A percentile compares a stretch with the other conserved stretches of the same genome.
phyloP scores from a whole-genome alignment of 768 basidiomycete species.

The Phylloporus arenicola region DNA sequence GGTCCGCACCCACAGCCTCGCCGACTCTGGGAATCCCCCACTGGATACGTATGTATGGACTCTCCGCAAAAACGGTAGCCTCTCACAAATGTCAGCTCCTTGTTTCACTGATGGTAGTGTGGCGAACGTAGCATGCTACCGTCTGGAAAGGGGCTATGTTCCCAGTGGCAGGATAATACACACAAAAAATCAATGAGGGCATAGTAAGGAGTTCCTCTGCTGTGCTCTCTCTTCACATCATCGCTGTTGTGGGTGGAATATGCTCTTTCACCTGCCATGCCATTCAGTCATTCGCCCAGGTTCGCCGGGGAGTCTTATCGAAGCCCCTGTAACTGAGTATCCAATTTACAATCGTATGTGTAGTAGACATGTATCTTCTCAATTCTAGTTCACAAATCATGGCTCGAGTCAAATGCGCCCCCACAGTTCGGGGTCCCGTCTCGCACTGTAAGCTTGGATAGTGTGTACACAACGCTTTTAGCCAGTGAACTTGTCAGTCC shows the following conservation, averaged over 20 bases:
- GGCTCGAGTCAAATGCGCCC: no score
- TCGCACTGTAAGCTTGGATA: no score
- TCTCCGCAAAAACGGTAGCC: background rate
- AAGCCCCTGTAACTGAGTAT: no score
- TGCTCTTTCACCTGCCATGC: background rate
- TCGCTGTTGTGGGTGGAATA: background rate
- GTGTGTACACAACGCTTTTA: no score
- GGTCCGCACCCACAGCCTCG: background rate
- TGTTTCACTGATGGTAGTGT: background rate
- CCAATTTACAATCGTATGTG: no score
- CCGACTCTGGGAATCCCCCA: background rate
- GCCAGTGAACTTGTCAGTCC: no score
- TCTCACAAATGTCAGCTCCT: background rate
- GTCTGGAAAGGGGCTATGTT: background rate
- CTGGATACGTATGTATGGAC: background rate
- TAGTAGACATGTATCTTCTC: no score
- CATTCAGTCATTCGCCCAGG: background rate
- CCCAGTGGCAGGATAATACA: background rate
- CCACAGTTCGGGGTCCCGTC: no score
- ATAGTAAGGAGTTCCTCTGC: background rate
- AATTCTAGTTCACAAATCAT: no score
- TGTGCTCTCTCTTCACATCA: background rate
- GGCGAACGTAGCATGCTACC: background rate
- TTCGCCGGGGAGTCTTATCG: background rate
- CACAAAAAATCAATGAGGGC: no score